A percentile compares a stretch with the other conserved stretches of the same genome.
These are phyloP conservation scores for Scolecobasidium constrictum DNA, from an alignment of 2,329 filamentous ascomycete species.

Conservation along the genomic window DNA sequence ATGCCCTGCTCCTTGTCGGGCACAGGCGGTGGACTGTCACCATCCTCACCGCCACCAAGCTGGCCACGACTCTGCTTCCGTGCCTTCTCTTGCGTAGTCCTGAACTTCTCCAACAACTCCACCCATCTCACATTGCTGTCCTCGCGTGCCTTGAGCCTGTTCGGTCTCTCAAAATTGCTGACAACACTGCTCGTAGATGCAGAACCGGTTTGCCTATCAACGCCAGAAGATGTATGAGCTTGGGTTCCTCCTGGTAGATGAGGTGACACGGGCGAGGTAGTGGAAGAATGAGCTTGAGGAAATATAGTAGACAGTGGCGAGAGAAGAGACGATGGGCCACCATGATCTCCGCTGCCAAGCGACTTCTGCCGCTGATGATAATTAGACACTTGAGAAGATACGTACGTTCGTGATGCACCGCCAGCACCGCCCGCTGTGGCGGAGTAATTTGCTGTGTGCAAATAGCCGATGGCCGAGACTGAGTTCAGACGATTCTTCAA, in stretches of 20 bases:
- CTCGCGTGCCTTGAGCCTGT: conserved; percentile 69
- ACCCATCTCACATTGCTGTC: conserved; percentile 79
- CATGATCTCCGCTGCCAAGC: too few species aligned
- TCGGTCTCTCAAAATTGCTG: conserved; percentile 42
- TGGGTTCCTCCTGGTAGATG: conserved; percentile 5
- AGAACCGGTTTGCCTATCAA: conserved; percentile 33
- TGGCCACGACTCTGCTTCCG: conserved; percentile 37
- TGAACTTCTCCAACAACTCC: conserved; percentile 91
- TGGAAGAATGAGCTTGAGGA: conserved; percentile 5
- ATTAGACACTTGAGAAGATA: conserved; percentile 23
- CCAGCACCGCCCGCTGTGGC: conserved; percentile 1
- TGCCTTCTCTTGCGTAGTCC: conserved; percentile 76
- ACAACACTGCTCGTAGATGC: conserved; percentile 14
- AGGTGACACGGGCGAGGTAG: conserved; percentile 16
- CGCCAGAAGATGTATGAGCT: conserved; percentile 4
- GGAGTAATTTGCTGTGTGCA: conserved; percentile 59
- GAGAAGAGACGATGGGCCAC: conserved; percentile 21
- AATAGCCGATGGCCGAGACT: conserved; percentile 90
- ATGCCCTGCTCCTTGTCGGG: conserved; percentile 7
- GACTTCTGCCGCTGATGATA: conserved; percentile 28
- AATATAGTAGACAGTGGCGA: conserved; percentile 12
- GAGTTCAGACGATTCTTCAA: conserved; percentile 94
- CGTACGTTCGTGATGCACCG: conserved; percentile 50
- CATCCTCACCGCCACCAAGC: neutral
- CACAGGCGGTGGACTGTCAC: conserved; percentile 4